Base-by-base conservation (phyloP, 169 alveolate species). In the Eimeria praecox region DNA sequence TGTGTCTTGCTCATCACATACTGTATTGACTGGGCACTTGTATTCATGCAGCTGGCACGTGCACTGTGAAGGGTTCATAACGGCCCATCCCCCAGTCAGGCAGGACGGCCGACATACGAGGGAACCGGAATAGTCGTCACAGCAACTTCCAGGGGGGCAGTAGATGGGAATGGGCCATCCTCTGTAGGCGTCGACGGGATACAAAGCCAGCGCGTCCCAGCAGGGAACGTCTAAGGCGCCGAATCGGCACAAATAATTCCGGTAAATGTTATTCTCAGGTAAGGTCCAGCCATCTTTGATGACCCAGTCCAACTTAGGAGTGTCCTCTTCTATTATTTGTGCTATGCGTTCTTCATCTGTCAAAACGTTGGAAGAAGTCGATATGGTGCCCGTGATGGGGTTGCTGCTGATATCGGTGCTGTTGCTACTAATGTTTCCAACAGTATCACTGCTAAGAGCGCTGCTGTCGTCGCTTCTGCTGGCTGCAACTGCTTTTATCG, bases 91-190 rank as follows among this genome's bases (percentile, higher is more conserved):
- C n/a, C 56, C 52, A 16, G 35, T 66, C 0, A 49, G 9, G 56
- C 92, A 85, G 10, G 54, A 56, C 2, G 52, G 24, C 12, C 59
- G 59, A 30, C 92, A 85, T 12, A 5, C 14, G 33, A 56, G 49
- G n/a, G 44, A 44, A 49, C 52, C 77, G 18, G 24, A 0, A 24
- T 10, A 30, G 16, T 30, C 44, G 2, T n/a, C 73, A 42, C 92
- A 85, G 56, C 92, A 85, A 18, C n/a, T 85, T 42, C 92, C 92
- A 85, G 92, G 92, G 9, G 92, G 92, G 77, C 92, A 85, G 54
- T 85, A 85, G n/a, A 85, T 30, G 24, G 56, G 49, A 38, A 49
- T n/a, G 56, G 92, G 92, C 49, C 77, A 85, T 33, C 62, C 62
- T 20, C 33, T 8, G 42, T 52, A 85, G 3, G 33, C n/a, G 16